Evolutionary conservation across 2,329 filamentous ascomycete genomes (phyloP).

Genomic region (Fusarium brachygibbosum): DNA sequence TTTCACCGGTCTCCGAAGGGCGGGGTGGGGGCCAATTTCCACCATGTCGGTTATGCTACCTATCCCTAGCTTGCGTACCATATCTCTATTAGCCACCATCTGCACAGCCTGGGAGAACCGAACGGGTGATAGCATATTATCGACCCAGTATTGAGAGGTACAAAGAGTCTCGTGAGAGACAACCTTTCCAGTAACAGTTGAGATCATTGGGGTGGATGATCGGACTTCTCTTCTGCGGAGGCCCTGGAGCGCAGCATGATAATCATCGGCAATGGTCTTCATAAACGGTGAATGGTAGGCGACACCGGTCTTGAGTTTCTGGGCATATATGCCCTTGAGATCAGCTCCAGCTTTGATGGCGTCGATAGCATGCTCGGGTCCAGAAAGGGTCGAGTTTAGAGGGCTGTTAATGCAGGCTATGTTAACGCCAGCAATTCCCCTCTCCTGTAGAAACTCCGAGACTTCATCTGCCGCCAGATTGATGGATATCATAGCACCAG

Average conservation of each 20-base stretch:
- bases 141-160: slow-evolving; percentile 57
- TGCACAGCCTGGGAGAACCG: slow-evolving; percentile 53
- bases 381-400: slow-evolving; percentile 62
- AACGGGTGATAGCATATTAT: slow-evolving; percentile 54
- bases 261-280: slow-evolving; percentile 60
- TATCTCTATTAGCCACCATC: slow-evolving; percentile 4
- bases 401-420: slow-evolving; percentile 65
- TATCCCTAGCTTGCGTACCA: background rate
- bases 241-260: slow-evolving; percentile 49
- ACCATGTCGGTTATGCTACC: slow-evolving; percentile 18
- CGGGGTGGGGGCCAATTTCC: slow-evolving; percentile 46
- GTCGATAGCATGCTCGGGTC: slow-evolving; percentile 58
- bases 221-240: background rate
- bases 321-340: slow-evolving; percentile 59
- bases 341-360: slow-evolving; percentile 53
- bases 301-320: slow-evolving; percentile 60
- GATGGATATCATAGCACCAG: slow-evolving; percentile 48
- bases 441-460: background rate
- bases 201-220: slow-evolving; percentile 46
- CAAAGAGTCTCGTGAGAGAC: slow-evolving; percentile 53
- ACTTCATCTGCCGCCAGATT: slow-evolving; percentile 17
- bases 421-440: background rate
- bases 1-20: slow-evolving; percentile 35
- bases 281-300: slow-evolving; percentile 67
- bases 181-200: slow-evolving; percentile 57